phyloP scores from a whole-genome alignment of 2,329 filamentous ascomycete genomes.

The Aspergillus pseudonomiae region DNA sequence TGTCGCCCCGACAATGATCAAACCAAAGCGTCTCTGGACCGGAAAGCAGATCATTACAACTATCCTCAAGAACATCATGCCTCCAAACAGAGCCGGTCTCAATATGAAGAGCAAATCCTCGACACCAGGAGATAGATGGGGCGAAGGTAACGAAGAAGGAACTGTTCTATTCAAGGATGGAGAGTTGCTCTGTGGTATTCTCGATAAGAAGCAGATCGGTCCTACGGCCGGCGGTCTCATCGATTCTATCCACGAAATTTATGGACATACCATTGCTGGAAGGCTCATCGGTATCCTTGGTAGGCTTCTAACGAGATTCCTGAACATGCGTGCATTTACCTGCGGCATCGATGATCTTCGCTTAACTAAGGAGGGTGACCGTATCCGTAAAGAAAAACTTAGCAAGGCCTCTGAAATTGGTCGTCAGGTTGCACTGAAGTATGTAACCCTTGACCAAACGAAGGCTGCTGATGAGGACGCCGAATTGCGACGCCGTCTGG shows the following conservation, averaged over 20 bases:
- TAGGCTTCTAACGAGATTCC: constrained; percentile 81
- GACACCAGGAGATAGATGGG: constrained; percentile 80
- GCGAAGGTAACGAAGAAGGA: constrained; percentile 69
- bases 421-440: constrained; percentile 78
- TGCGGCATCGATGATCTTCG: constrained; percentile 96
- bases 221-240: constrained; percentile 84
- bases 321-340: constrained; percentile 93
- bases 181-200: constrained; percentile 83
- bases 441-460: constrained; percentile 77
- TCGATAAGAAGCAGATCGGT: constrained; percentile 95
- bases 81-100: constrained; percentile 72
- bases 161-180: constrained; percentile 81
- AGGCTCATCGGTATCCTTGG: constrained; percentile 88
- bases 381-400: constrained; percentile 68
- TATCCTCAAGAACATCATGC: constrained; percentile 88
- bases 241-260: constrained; percentile 90
- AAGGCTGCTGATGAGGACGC: constrained; percentile 66
- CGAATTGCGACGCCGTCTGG: constrained; percentile 75
- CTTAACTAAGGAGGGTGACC: constrained; percentile 79
- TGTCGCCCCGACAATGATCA: constrained; percentile 77
- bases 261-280: constrained; percentile 83
- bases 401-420: constrained; percentile 70
- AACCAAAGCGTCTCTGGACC: constrained; percentile 83
- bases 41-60: constrained; percentile 96
- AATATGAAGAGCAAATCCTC: constrained; percentile 79